These are phyloP conservation scores for Mrakiaceae sp. DNA, from an alignment of 1,284 basidiomycete genomes.

Conservation along the genomic window DNA sequence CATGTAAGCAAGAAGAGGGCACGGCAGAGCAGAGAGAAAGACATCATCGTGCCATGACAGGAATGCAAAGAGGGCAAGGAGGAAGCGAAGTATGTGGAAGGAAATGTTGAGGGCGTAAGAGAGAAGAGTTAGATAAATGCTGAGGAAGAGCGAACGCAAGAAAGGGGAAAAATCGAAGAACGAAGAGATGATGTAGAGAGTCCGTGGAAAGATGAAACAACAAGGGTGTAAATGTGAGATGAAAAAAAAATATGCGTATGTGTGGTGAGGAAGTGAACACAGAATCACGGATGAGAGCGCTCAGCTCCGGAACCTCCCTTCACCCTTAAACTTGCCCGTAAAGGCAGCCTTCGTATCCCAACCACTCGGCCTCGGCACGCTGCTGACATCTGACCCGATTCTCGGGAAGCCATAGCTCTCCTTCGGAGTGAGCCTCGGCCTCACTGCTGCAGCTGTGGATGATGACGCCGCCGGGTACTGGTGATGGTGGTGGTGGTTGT, in stretches of 20 bases:
- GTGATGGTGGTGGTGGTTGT: neutral
- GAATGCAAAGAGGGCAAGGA: neutral
- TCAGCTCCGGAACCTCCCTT: too few relatives aligned
- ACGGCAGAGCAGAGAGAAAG: neutral
- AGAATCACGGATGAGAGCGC: neutral
- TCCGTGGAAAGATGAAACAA: neutral
- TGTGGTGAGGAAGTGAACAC: neutral
- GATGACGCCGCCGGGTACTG: neutral
- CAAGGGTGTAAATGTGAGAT: neutral
- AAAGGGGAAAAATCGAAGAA: neutral
- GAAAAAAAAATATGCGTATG: neutral
- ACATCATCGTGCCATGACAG: neutral
- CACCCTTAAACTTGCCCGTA: neutral
- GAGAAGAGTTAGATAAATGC: neutral
- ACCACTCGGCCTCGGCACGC: neutral
- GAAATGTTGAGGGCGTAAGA: neutral
- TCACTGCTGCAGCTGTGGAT: neutral
- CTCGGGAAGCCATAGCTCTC: constrained; percentile 10
- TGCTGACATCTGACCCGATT: neutral
- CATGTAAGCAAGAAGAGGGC: too few relatives aligned
- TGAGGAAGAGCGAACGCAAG: neutral
- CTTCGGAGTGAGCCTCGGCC: neutral
- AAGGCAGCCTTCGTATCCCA: neutral
- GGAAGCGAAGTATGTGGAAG: neutral
- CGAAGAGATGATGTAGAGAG: neutral